Percentiles rank a stretch among this genome's conserved stretches.
These are phyloP conservation scores for Rutstroemia sydowiana DNA, from an alignment of 2,329 filamentous ascomycete species.

Conservation along the genomic window DNA sequence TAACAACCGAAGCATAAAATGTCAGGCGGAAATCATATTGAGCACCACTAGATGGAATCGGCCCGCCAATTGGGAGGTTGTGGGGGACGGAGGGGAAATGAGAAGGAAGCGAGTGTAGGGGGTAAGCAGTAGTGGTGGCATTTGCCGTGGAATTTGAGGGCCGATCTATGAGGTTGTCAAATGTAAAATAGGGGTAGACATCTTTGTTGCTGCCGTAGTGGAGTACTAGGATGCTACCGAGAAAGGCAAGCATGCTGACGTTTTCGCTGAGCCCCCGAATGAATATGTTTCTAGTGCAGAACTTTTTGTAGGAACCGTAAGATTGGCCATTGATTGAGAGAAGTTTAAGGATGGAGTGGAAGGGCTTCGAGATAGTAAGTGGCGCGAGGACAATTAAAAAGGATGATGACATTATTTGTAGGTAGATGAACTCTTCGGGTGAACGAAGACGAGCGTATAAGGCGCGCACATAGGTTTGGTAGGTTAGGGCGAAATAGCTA, in stretches of 20 bases:
- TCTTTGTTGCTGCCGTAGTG: slow-evolving; percentile 61
- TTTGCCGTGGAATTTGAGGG: slow-evolving; percentile 1
- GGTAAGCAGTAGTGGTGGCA: slow-evolving; percentile 3
- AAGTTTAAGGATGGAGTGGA: slow-evolving; percentile 48
- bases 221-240: slow-evolving; percentile 57
- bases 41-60: slow-evolving; percentile 26
- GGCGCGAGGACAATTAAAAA: slow-evolving; percentile 57
- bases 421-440: slow-evolving; percentile 56
- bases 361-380: slow-evolving; percentile 52
- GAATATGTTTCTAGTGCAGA: slow-evolving; percentile 59
- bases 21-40: slow-evolving; percentile 56
- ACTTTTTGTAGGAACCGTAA: slow-evolving; percentile 58
- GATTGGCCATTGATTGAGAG: slow-evolving; percentile 51
- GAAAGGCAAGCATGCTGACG: slow-evolving; percentile 59
- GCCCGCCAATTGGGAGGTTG: neutral
- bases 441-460: slow-evolving; percentile 61
- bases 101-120: neutral
- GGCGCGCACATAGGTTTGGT: slow-evolving; percentile 64
- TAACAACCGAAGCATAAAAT: slow-evolving; percentile 55
- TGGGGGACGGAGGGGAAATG: neutral
- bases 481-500: slow-evolving; percentile 58
- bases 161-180: slow-evolving; percentile 36
- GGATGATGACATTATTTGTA: slow-evolving; percentile 57
- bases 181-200: slow-evolving; percentile 64
- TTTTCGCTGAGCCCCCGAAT: slow-evolving; percentile 62